Conservation (phyloP, 208 protist genomes). For the Novymonas esmeraldas region DNA sequence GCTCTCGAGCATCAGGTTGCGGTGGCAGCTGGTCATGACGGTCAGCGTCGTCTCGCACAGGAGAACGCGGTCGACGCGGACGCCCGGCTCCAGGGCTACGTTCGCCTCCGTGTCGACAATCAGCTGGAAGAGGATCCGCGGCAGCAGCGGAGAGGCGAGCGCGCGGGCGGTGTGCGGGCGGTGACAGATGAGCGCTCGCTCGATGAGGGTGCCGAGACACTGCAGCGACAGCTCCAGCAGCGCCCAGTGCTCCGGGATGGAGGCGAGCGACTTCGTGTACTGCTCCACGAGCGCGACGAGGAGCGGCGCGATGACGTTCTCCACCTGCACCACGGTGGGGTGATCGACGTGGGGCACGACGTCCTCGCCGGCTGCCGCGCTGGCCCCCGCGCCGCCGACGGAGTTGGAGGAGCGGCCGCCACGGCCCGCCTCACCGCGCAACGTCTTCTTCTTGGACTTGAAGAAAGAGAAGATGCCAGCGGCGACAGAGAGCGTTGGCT, state of each 20-base stretch:
- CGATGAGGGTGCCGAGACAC: slow-evolving; percentile 74
- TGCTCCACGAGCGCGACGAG: slow-evolving; percentile 66
- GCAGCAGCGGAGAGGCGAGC: slow-evolving; percentile 60
- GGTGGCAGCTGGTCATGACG: slow-evolving; percentile 49
- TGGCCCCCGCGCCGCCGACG: neutral
- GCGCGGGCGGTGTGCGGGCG: slow-evolving; percentile 57
- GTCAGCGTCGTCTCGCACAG: slow-evolving; percentile 76
- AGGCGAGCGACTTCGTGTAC: slow-evolving; percentile 41
- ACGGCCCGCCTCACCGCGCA: slow-evolving; percentile 10
- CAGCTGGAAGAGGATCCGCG: slow-evolving; percentile 57
- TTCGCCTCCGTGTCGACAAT: slow-evolving; percentile 66
- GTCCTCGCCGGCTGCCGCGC: slow-evolving; percentile 12
- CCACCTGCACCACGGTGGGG: slow-evolving; percentile 64
- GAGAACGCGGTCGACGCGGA: slow-evolving; percentile 67
- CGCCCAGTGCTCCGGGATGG: slow-evolving; percentile 72
- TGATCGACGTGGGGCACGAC: slow-evolving; percentile 45
- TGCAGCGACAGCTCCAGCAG: slow-evolving; percentile 75
- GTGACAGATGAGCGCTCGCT: slow-evolving; percentile 76
- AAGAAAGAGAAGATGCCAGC: slow-evolving; percentile 48
- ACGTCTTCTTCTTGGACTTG: slow-evolving; percentile 43
- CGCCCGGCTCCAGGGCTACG: slow-evolving; percentile 57
- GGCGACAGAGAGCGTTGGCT: slow-evolving; percentile 23
- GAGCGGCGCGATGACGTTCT: slow-evolving; percentile 77
- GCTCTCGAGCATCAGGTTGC: slow-evolving; percentile 51
- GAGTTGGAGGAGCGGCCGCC: neutral